Evolutionary conservation across 257 asterid genomes (phyloP), one percentile per base, ranked within the genome.

Genomic region (Penstemon eatonii): DNA sequence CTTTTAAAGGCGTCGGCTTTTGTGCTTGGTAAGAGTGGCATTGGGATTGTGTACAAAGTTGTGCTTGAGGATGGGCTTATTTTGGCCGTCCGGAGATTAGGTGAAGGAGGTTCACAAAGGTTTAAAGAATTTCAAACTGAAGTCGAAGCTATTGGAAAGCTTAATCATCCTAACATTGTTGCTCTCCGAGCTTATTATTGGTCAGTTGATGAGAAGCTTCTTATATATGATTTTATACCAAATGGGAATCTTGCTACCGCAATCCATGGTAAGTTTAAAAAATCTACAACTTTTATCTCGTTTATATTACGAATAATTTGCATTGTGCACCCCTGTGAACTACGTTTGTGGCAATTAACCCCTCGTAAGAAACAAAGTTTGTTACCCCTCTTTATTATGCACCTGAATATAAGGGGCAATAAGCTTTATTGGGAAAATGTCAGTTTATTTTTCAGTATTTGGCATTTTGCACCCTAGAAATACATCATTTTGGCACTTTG

Each of bases 41-140:
- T 87, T 47, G 99, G 99, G 11, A 90, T 93, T 57, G 89, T 93
- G 37, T 93, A 93, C 73, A 93, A 88, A 67, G 97, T 90, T 57
- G 99, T 90, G 73, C 97, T 93, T 6, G 96, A 87, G 73, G 96
- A 81, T 54, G 96, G 97, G 15, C 81, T 77, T 56, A 80, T 79
- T 40, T 78, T 93, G 76, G 97, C 99, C 0, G 99, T 93, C 5
- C 80, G 97, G 61, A 79, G 99, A 71, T 72, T 93, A 13, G 96
- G 98, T 0, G 98, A 90, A 78, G 98, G 97, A 12, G 99, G 97
- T 67, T 89, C 95, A 0, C 97, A 90, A 49, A 82, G 96, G 74
- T 84, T 86, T 62, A 93, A 90, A 63, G 99, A 93, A 72, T 93
- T 93, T 51, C 94, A 85, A 51, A 87, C 87, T 0, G 97, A 90